Percentiles rank a stretch among this genome's conserved stretches.
Conservation (phyloP, 306 rosid species). For the Lupinus albus region DNA sequence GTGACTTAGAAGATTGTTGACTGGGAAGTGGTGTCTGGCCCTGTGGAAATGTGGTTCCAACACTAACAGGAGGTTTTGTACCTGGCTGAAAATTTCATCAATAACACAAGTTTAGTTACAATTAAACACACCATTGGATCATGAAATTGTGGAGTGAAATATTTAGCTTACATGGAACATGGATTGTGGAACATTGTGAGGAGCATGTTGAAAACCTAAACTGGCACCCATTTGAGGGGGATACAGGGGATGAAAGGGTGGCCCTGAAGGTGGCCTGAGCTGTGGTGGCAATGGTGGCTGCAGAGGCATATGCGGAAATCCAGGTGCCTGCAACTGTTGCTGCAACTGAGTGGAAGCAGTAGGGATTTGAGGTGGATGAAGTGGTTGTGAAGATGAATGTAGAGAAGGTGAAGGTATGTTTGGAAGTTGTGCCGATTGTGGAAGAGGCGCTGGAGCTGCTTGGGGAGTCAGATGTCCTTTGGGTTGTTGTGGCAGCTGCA, state of each 20-base stretch:
- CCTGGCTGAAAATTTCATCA: constrained; percentile 64
- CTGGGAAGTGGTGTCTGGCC: constrained; percentile 62
- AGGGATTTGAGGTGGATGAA: constrained; percentile 68
- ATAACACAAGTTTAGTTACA: constrained; percentile 30
- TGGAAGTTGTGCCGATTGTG: constrained; percentile 75
- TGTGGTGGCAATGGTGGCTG: constrained; percentile 79
- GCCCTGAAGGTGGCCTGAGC: constrained; percentile 64
- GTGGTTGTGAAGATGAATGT: constrained; percentile 54
- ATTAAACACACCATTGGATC: constrained; percentile 18
- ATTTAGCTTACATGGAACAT: constrained; percentile 76
- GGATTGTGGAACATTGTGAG: constrained; percentile 74
- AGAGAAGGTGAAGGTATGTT: constrained; percentile 46
- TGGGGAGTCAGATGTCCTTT: constrained; percentile 73
- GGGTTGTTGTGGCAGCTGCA: constrained; percentile 67
- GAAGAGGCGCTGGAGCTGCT: constrained; percentile 51
- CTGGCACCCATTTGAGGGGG: constrained; percentile 69
- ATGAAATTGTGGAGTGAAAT: constrained; percentile 36
- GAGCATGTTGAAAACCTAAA: constrained; percentile 72
- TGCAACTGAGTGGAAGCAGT: constrained; percentile 63
- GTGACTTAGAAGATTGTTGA: constrained; percentile 73
- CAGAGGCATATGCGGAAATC: constrained; percentile 68
- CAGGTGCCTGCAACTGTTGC: constrained; percentile 69
- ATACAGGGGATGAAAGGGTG: constrained; percentile 72
- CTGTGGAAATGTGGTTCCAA: constrained; percentile 69
- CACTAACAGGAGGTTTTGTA: constrained; percentile 62